These are phyloP conservation scores for Phlyctochytrium bullatum DNA, from an alignment of 192 early-diverging fungal species.

Conservation along the genomic window DNA sequence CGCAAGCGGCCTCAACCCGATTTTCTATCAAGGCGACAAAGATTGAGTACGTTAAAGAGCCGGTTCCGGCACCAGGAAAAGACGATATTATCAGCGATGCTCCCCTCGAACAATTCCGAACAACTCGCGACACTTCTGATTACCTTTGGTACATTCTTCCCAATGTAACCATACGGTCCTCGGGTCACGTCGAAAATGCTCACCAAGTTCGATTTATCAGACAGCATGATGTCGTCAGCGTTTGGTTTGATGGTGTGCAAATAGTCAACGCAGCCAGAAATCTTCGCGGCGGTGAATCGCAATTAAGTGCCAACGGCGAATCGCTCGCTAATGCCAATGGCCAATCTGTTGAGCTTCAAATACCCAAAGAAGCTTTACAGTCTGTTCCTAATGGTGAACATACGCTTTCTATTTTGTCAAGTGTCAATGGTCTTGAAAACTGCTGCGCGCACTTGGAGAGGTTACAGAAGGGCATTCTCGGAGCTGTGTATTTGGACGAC, in stretches of 20 bases:
- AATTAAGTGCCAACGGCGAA: no score
- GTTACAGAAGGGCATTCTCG: slow-evolving; percentile 27
- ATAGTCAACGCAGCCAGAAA: no score
- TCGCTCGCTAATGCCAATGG: no score
- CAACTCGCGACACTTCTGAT: slow-evolving; percentile 31
- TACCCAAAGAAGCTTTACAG: not conserved
- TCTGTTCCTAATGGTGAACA: slow-evolving; percentile 7
- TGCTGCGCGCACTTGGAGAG: slow-evolving; percentile 21
- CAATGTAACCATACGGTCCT: not conserved
- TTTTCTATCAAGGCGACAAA: no score
- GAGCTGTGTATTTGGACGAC: slow-evolving; percentile 17
- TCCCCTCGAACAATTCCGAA: slow-evolving; percentile 32
- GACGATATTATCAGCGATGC: no score
- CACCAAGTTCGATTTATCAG: no score
- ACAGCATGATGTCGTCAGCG: slow-evolving; percentile 27
- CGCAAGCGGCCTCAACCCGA: no score
- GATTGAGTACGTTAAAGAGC: no score
- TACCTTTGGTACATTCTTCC: slow-evolving; percentile 41
- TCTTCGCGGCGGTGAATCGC: no score
- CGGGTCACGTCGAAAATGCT: not conserved
- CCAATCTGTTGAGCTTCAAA: not conserved
- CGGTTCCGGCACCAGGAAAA: no score
- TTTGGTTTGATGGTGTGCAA: slow-evolving; percentile 20
- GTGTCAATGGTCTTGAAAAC: slow-evolving; percentile 24
- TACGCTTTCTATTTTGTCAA: slow-evolving; percentile 17